Evolutionary conservation across 306 rosid genomes (phyloP), one percentile per base, ranked within the genome.

Genomic region (Geum urbanum): DNA sequence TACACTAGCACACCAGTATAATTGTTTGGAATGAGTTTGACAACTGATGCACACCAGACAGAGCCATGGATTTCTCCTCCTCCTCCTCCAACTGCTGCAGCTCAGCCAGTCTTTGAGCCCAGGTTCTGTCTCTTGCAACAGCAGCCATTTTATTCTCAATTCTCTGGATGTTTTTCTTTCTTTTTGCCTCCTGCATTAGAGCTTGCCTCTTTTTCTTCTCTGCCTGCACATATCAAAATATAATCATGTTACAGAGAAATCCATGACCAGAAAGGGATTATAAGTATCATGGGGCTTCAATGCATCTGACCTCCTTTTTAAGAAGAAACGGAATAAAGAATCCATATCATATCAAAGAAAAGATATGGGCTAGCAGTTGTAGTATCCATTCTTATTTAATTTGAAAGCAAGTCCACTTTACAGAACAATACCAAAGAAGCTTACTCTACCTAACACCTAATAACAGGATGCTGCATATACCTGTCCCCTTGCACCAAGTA

Each of bases 71-170:
- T 37, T 76, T 84, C 74, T 86, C 86, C 90, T 84, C 89, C 81
- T 85, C 89, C 76, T 81, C 86, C 70, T 87, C 94, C 5, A 82
- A 88, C 71, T 72, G 78, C 83, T 87, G 89, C 88, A 91, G 81
- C 74, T 89, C 85, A 11, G 77, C 83, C 66, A 91, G 72, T 72
- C 91, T 91, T 72, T 72, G 81, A 59, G 87, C 76, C 95, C 92
- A 89, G 12, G 79, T 91, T 64, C 95, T 86, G 41, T 86, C 90
- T 79, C 99, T 87, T 39, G 97, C 99, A 64, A 95, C 97, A 59
- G 92, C 95, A 70, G 97, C 97, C 95, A 95, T 95, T 78, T 91
- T 95, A 3, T 87, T 86, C 81, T 95, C 99, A 52, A 95, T 89
- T 72, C 77, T 86, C 84, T 86, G 72, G 46, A 87, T 80, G 45